A percentile compares a stretch with the other conserved stretches of the same genome.
phyloP scores from a whole-genome alignment of 2,329 filamentous ascomycete species.

The Fusarium metavorans region DNA sequence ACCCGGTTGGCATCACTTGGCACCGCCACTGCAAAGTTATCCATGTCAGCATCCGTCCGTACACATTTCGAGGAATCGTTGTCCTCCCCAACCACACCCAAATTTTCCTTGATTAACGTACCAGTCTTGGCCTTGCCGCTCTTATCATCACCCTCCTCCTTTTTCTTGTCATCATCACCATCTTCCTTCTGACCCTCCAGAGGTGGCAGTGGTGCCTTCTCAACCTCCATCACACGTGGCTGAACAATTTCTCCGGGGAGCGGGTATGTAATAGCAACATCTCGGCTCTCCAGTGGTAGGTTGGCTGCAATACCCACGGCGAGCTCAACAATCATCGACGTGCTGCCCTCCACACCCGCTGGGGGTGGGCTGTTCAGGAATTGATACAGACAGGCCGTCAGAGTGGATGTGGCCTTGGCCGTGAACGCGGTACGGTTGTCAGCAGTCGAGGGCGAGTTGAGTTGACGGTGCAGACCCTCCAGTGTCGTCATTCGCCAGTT shows the following conservation, averaged over 20 bases:
- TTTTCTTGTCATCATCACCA: constrained; percentile 53
- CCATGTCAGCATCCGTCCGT: constrained; percentile 55
- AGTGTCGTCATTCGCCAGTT: constrained; percentile 94
- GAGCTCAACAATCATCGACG: constrained; percentile 92
- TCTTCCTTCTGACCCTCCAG: constrained; percentile 62
- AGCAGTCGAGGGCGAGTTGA: constrained; percentile 74
- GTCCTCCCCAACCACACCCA: constrained; percentile 32
- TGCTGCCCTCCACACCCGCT: constrained; percentile 85
- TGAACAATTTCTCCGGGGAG: constrained; percentile 79
- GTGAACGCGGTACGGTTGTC: constrained; percentile 78
- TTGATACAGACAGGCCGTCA: constrained; percentile 77
- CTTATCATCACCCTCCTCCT: constrained; percentile 58
- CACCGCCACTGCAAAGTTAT: constrained; percentile 49
- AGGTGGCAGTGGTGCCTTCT: constrained; percentile 76
- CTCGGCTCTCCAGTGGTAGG: constrained; percentile 89
- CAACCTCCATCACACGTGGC: constrained; percentile 85
- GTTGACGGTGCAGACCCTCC: constrained; percentile 82
- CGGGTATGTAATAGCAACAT: constrained; percentile 89
- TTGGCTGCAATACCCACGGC: constrained; percentile 88
- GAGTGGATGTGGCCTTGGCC: constrained; percentile 74
- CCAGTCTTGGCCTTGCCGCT: constrained; percentile 61
- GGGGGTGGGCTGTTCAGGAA: constrained; percentile 83
- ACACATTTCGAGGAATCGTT: constrained; percentile 46
- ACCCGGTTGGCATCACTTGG: constrained; percentile 68
- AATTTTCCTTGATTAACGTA: constrained; percentile 51